Evolutionary conservation across 768 basidiomycete species (phyloP).

Genomic region (Asterophora lycoperdoides): DNA sequence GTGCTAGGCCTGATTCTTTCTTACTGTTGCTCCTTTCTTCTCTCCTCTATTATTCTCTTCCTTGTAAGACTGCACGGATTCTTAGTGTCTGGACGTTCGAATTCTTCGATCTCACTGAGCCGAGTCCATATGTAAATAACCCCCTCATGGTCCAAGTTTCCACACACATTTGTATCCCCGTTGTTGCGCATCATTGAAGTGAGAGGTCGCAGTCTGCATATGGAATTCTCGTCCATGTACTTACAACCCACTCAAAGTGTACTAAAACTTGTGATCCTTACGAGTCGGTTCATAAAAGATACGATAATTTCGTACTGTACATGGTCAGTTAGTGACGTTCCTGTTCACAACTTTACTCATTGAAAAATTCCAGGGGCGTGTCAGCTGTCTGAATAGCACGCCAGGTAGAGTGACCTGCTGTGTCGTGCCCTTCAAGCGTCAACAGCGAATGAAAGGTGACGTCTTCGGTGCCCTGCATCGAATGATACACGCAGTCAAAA

Average conservation of each 20-base stretch:
- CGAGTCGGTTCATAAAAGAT: too few species aligned
- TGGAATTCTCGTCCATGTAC: constrained; percentile 8
- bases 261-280: background rate
- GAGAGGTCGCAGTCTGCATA: background rate
- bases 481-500: too few species aligned
- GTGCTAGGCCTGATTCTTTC: constrained; percentile 13
- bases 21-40: constrained; percentile 9
- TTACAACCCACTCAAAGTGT: constrained; percentile 11
- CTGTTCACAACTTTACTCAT: constrained; percentile 41
- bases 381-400: constrained; percentile 58
- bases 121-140: constrained; percentile 6
- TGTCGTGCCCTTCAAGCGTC: constrained; percentile 43
- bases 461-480: constrained; percentile 54
- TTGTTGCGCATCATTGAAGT: background rate
- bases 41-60: constrained; percentile 12
- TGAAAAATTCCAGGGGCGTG: constrained; percentile 65
- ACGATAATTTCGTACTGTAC: background rate
- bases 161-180: constrained; percentile 5
- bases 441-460: constrained; percentile 70
- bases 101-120: constrained; percentile 11
- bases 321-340: background rate
- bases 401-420: constrained; percentile 34
- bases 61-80: constrained; percentile 14
- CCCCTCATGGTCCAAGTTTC: background rate
- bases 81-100: constrained; percentile 13